Evolutionary conservation across 306 rosid species (phyloP).

Genomic region (Leucaena leucocephala): DNA sequence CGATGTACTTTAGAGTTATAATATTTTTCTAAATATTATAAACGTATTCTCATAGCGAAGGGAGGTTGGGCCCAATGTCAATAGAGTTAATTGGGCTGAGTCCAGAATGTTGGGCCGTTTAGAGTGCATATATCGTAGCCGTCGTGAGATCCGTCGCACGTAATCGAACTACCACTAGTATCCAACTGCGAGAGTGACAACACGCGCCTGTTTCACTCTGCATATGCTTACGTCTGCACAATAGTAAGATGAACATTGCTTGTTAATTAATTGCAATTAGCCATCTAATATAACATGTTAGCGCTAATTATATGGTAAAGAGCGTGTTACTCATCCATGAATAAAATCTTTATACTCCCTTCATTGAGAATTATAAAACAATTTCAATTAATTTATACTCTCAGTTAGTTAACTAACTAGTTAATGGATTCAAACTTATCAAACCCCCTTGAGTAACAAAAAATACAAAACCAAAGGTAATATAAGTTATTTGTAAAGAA

Average conservation of each 20-base stretch:
- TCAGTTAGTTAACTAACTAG: no score
- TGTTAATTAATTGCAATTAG: background rate
- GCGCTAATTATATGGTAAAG: background rate
- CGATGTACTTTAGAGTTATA: no score
- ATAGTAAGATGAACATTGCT: background rate
- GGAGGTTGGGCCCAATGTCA: conserved; percentile 15
- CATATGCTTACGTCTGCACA: conserved; percentile 26
- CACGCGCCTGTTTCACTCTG: conserved; percentile 11
- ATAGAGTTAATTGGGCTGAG: conserved; percentile 39
- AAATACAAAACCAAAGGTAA: no score
- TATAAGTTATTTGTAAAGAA: no score
- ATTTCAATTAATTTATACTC: no score
- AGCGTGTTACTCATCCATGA: no score
- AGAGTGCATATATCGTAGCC: conserved; percentile 50
- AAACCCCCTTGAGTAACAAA: no score
- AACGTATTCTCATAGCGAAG: conserved; percentile 21
- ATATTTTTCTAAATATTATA: no score
- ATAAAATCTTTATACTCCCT: no score
- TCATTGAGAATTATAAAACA: no score
- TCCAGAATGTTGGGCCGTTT: conserved; percentile 43
- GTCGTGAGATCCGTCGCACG: conserved; percentile 40
- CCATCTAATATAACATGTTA: background rate
- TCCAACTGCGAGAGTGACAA: background rate
- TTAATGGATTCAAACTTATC: no score
- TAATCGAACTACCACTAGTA: background rate